Base-by-base conservation (phyloP, 2,329 filamentous ascomycete genomes). In the Periconia sp. region DNA sequence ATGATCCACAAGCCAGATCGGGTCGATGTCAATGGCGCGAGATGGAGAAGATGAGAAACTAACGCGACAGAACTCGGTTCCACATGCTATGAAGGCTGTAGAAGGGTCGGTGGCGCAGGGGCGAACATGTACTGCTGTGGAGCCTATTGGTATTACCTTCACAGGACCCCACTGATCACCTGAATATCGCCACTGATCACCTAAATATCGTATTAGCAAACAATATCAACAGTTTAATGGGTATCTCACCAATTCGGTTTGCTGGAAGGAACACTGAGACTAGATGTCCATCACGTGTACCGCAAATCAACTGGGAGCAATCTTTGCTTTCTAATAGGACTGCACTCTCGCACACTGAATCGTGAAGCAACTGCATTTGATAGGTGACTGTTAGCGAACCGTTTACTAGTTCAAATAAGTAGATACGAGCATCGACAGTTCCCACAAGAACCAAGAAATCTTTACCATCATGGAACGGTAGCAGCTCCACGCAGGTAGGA, bases 81-180 rank as follows among this genome's bases (percentile, higher is more conserved):
- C 75, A 52, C 74, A 77, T n/a, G 70, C 66, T 14, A 72, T 64
- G 50, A 76, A 75, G 1, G 70, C 72, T 17, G 55, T 51, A 7
- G 67, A 62, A 14, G 42, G 6, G 30, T 70, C 64, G 6, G 59
- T 67, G 1, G 61, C 58, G 31, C 66, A 65, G 2, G 41, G 37
- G 7, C 55, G 63, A 1, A 72, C 51, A 30, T 60, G 60, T 14
- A 61, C 69, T 5, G 69, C 59, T 9, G 70, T 66, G n/a, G 52
- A 55, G 2, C 70, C 71, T 62, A 72, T 68, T 19, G 47, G 61
- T 5, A 47, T 50, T 1, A 52, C 23, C 33, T 9, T 40, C 19
- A 7, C 14, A 50, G 2, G 45, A 50, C 5, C 37, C 13, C 3
- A 55, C 14, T 15, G 3, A 37, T 41, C 50, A 20, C 49, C 52